phyloP scores from a whole-genome alignment of 2,329 filamentous ascomycete species.

The Penicillium italicum region DNA sequence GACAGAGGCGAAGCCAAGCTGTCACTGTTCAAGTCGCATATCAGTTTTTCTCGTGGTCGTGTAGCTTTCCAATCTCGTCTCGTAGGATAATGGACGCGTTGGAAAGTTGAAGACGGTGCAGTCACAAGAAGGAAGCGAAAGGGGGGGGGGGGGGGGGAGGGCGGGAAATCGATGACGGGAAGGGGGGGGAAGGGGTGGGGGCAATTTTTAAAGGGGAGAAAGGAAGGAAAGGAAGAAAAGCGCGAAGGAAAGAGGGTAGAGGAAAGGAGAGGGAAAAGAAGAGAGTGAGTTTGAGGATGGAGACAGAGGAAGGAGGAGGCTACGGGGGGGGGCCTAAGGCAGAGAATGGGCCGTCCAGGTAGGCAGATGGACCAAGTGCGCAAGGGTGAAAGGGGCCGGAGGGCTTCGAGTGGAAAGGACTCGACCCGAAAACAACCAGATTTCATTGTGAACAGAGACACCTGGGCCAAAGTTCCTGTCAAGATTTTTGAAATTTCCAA shows the following conservation, averaged over 20 bases:
- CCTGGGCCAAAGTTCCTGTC: background rate
- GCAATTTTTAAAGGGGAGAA: constrained; percentile 12
- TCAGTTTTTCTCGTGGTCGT: constrained; percentile 13
- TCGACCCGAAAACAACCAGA: constrained; percentile 12
- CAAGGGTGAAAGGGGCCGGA: constrained; percentile 12
- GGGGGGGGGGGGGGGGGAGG: constrained; percentile 6
- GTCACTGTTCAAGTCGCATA: constrained; percentile 23
- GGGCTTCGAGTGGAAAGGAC: background rate
- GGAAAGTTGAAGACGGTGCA: background rate
- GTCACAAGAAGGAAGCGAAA: constrained; percentile 13
- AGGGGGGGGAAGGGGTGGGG: constrained; percentile 6
- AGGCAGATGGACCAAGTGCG: constrained; percentile 10
- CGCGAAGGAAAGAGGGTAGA: constrained; percentile 17
- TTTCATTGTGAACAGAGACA: background rate
- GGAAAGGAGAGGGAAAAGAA: constrained; percentile 26
- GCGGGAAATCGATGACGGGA: constrained; percentile 2
- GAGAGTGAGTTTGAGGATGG: constrained; percentile 21
- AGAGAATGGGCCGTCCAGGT: constrained; percentile 21
- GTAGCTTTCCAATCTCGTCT: constrained; percentile 8
- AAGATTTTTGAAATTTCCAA: background rate
- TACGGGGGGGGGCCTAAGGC: constrained; percentile 23
- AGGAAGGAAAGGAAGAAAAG: constrained; percentile 12
- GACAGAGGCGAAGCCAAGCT: constrained; percentile 15
- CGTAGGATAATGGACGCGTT: constrained; percentile 16
- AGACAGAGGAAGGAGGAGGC: constrained; percentile 22